A percentile compares a stretch with the other conserved stretches of the same genome.
Conservation (phyloP, 345 rosid genomes). For the Murraya koenigii region DNA sequence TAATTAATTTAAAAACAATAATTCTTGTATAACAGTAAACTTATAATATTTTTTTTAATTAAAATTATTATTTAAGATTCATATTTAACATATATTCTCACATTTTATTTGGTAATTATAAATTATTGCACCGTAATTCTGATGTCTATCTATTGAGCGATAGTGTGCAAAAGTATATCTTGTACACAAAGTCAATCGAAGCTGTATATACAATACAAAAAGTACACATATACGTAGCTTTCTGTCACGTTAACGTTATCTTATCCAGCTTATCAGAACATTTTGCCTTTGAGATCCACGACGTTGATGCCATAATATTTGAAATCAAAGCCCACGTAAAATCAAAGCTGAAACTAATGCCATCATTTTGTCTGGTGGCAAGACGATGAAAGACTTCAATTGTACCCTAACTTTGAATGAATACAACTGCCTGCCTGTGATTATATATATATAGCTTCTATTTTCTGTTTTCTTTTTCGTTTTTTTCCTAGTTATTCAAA, state of each 20-base stretch:
- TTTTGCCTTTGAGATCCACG: too few relatives aligned
- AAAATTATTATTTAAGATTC: too few relatives aligned
- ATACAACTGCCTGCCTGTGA: neutral
- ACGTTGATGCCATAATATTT: too few relatives aligned
- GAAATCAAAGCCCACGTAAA: too few relatives aligned
- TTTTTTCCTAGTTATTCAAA: neutral
- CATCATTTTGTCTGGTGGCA: neutral
- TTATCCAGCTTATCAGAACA: neutral
- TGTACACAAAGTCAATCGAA: neutral
- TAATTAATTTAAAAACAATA: too few relatives aligned
- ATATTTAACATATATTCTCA: too few relatives aligned
- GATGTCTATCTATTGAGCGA: neutral
- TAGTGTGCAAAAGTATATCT: neutral
- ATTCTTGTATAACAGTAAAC: accelerated
- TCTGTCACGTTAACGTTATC: neutral
- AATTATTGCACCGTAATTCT: too few relatives aligned
- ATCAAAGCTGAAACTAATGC: neutral
- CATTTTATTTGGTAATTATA: too few relatives aligned
- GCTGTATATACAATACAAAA: neutral
- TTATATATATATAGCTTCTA: neutral
- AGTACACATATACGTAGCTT: neutral
- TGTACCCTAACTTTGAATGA: neutral
- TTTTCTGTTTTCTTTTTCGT: accelerated
- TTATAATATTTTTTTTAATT: too few relatives aligned
- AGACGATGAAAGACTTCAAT: neutral